Conservation (phyloP, 2,329 filamentous ascomycete genomes). For the Cercospora sp. region DNA sequence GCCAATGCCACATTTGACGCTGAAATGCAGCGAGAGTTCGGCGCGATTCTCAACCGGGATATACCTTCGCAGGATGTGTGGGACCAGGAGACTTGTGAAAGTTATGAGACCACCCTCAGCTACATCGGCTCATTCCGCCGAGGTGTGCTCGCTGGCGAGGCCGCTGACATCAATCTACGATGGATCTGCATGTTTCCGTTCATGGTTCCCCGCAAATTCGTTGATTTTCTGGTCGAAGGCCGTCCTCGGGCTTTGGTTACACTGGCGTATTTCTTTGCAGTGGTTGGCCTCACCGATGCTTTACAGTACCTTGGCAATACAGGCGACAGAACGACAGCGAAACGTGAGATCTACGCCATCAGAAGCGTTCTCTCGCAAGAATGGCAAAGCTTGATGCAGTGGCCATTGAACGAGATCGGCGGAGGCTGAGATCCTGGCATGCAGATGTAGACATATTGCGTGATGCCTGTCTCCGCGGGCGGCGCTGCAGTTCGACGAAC, state of each 20-base stretch:
- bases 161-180: slow-evolving; percentile 32
- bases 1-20: slow-evolving; percentile 24
- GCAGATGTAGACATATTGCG: background rate
- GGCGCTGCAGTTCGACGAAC: background rate
- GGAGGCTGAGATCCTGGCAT: slow-evolving; percentile 12
- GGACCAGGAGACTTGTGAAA: slow-evolving; percentile 29
- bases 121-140: slow-evolving; percentile 35
- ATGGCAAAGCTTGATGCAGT: slow-evolving; percentile 37
- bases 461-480: background rate
- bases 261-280: slow-evolving; percentile 39
- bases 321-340: slow-evolving; percentile 28
- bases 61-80: slow-evolving; percentile 26
- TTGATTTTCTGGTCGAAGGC: slow-evolving; percentile 36
- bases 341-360: slow-evolving; percentile 34
- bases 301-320: slow-evolving; percentile 36
- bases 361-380: slow-evolving; percentile 31
- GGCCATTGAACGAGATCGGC: slow-evolving; percentile 33
- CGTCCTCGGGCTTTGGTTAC: slow-evolving; percentile 40
- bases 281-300: slow-evolving; percentile 33
- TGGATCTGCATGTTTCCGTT: slow-evolving; percentile 38
- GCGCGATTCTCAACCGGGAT: slow-evolving; percentile 28
- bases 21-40: slow-evolving; percentile 29
- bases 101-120: slow-evolving; percentile 34
- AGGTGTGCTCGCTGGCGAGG: slow-evolving; percentile 30
- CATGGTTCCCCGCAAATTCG: slow-evolving; percentile 35